Evolutionary conservation across 768 basidiomycete species (phyloP), one percentile per base, ranked within the genome.

Genomic region (Sporobolomyces pararoseus): DNA sequence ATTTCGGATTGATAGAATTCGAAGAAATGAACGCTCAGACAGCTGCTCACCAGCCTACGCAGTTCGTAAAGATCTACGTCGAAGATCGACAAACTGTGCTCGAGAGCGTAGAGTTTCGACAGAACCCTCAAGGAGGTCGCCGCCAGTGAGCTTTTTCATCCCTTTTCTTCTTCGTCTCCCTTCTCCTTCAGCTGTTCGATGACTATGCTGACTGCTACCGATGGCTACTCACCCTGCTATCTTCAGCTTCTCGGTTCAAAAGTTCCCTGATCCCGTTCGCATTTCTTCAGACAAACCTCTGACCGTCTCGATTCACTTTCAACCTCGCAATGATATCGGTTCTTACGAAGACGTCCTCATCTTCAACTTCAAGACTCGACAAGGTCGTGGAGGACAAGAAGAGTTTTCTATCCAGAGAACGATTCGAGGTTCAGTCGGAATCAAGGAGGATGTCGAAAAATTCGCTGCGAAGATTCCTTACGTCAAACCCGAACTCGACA

Each of bases 321-420:
- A 10, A 29, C 64, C 64, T 47, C 64, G 64, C n/a, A 65, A 65
- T 32, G 32, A 32, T 6, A 52, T 65, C 64, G 64, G 64, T 4
- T 25, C 27, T 32, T 57, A 57, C 64, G 44, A 57, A 7, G 44
- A 35, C 4, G 19, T 25, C 14, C 64, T 65, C 54, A 25, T 57
- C 12, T 49, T 46, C 29, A 23, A 31, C 44, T 65, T 46, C 13
- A 7, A 1, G 2, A 7, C 51, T 10, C 31, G 10, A 7, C 37
- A 25, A 29, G n/a, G 6, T 31, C 4, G 7, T 32, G 31, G 46
- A 21, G 42, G 42, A 54, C 12, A 7, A 1, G 25, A 31, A 4
- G 3, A 27, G 37, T 16, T 65, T 44, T 7, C 25, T 4, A 31
- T 65, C 27, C 44, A 47, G 2, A 32, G 54, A n/a, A 37, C 54